Evolutionary conservation across 1,284 basidiomycete species (phyloP).

Genomic region (Ceratobasidium sp.): DNA sequence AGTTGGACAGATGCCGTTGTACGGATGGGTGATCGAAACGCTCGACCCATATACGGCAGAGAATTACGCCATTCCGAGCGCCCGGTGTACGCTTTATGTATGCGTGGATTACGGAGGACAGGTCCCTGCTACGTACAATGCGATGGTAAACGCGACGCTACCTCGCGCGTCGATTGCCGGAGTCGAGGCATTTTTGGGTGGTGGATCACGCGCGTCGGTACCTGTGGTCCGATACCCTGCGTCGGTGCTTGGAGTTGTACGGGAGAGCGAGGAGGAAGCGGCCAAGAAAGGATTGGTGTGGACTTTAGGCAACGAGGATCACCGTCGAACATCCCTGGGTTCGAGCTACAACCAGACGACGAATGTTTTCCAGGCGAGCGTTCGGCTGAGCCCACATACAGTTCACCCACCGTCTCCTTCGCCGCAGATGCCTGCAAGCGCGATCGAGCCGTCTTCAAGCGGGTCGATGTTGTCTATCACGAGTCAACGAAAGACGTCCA

Average conservation of each 20-base stretch:
- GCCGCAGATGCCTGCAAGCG: conserved; percentile 27
- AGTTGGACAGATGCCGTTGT: conserved; percentile 85
- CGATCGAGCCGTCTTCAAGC: conserved; percentile 26
- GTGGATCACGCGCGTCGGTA: conserved; percentile 23
- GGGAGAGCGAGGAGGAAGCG: conserved; percentile 29
- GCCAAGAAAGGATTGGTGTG: conserved; percentile 56
- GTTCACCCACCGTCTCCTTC: conserved; percentile 24
- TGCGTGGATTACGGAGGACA: conserved; percentile 92
- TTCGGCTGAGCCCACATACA: conserved; percentile 22
- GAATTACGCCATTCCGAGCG: conserved; percentile 95
- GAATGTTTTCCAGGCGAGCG: conserved; percentile 34
- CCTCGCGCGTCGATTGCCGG: conserved; percentile 73
- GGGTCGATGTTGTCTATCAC: conserved; percentile 9
- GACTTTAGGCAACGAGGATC: conserved; percentile 71
- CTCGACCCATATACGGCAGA: conserved; percentile 97
- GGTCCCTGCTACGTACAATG: conserved; percentile 88
- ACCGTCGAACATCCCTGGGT: conserved; percentile 65
- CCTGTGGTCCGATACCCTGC: conserved; percentile 77
- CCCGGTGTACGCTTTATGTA: conserved; percentile 88
- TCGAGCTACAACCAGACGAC: conserved; percentile 60
- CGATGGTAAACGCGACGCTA: conserved; percentile 84
- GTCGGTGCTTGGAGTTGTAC: conserved; percentile 62
- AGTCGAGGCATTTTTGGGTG: conserved; percentile 78
- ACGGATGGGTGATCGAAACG: conserved; percentile 98
- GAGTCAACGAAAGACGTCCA: conserved; percentile 13